Evolutionary conservation across 1,284 basidiomycete species (phyloP).

Genomic region (Ustilago shanxiensis): DNA sequence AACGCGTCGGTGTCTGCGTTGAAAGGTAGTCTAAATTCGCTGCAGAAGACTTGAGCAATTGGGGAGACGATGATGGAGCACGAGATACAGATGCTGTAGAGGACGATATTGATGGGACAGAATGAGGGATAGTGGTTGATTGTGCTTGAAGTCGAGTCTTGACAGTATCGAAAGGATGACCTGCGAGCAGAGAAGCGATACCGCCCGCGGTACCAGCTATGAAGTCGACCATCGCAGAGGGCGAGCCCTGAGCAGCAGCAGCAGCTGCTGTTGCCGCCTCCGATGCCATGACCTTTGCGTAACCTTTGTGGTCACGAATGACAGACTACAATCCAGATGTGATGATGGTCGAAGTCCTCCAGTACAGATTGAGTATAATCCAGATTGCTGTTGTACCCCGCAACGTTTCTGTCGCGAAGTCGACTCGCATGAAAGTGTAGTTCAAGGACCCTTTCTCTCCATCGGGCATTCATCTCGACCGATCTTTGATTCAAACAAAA

Average conservation of each 20-base stretch:
- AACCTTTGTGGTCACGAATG: too few relatives aligned
- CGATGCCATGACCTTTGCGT: constrained; percentile 1
- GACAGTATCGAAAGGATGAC: constrained; percentile 66
- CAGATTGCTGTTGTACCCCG: background rate
- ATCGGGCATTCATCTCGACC: background rate
- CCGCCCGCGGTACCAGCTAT: constrained; percentile 64
- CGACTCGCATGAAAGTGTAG: background rate
- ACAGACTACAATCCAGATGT: too few relatives aligned
- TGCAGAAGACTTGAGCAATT: background rate
- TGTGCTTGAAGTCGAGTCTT: constrained; percentile 65
- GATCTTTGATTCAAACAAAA: background rate
- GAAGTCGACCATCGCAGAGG: constrained; percentile 65
- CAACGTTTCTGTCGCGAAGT: constrained; percentile 4
- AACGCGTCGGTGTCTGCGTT: background rate
- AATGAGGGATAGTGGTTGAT: background rate
- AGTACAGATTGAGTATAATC: background rate
- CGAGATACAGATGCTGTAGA: background rate
- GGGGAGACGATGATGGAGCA: background rate
- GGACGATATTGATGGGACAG: constrained; percentile 12
- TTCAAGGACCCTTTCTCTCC: background rate
- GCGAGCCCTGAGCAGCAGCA: constrained; percentile 2
- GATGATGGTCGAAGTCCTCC: background rate
- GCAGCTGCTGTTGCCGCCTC: constrained; percentile 2
- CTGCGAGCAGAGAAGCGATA: constrained; percentile 57
- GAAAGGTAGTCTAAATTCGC: constrained; percentile 11